Percentiles rank a stretch among this genome's conserved stretches.
Evolutionary conservation across 106 monocot genomes (phyloP).

Genomic region (Platanthera zijinensis): DNA sequence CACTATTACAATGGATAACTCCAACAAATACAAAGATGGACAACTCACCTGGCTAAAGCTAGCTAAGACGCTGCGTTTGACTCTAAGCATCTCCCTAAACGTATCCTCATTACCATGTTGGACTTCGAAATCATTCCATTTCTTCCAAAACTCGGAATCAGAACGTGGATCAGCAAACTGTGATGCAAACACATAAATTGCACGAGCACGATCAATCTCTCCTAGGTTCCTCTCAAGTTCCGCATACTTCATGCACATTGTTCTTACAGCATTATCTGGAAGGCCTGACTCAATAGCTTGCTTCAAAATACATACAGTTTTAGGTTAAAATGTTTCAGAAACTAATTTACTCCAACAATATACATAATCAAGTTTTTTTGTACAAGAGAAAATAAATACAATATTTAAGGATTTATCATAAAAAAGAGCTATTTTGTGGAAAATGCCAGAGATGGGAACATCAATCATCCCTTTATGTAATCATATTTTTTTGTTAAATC

Average conservation of each 20-base stretch:
- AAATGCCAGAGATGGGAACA: not conserved
- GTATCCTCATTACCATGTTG: conserved; percentile 98
- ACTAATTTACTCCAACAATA: not conserved
- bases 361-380: not conserved
- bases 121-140: conserved; percentile 95
- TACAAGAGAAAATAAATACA: not conserved
- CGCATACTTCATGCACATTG: conserved; percentile 91
- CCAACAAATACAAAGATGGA: not conserved
- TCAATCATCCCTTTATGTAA: not conserved
- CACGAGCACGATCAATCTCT: conserved; percentile 93
- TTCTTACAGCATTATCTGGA: conserved; percentile 69
- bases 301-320: conserved; percentile 29
- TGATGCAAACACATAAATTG: conserved; percentile 71
- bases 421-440: not conserved
- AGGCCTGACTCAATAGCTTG: conserved; percentile 98
- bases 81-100: conserved; percentile 91
- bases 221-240: conserved; percentile 91
- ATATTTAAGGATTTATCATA: not conserved
- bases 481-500: not conserved
- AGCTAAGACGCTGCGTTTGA: conserved; percentile 83
- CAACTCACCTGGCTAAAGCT: conserved; percentile 80
- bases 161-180: conserved; percentile 83
- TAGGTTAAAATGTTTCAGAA: not conserved
- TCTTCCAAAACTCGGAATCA: conserved; percentile 78
- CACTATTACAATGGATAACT: not conserved